Base-by-base conservation (phyloP, 805 yeast species). In the Barnettozyma wickerhamii region DNA sequence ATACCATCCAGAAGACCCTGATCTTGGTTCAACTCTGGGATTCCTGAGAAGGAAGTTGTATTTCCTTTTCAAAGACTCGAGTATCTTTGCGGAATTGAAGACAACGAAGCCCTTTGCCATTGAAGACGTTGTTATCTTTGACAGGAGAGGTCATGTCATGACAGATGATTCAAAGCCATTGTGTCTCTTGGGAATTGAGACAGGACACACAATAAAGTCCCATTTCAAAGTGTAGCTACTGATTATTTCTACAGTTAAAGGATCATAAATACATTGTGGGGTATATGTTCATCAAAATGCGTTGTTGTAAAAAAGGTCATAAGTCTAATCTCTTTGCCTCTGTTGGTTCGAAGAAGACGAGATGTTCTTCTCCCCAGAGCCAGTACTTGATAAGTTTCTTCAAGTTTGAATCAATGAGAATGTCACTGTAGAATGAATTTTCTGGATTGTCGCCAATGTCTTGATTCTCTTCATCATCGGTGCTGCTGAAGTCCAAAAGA, bases 21-120 rank as follows among this genome's bases (percentile, higher is more conserved):
- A 77, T 44, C 72, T 69, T 37, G 95, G 95, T 1, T 77, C 90
- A 9, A 75, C 81, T 15, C 68, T 90, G 26, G 72, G 67, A 14
- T 77, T 81, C 47, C 67, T 88, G 41, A 72, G 88, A 46, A 49
- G 59, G 2, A 82, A 79, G 55, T 62, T 81, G 3, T 71, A 79
- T 27, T 63, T 69, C 30, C 66, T 84, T 46, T 74, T 83, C 50
- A 68, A 71, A 42, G 77, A 76, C 39, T 64, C 66, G 0, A 51
- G 52, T 4, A 46, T 66, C 5, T 68, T 59, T 38, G 40, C 50
- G 10, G 58, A 63, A 5, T 34, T 56, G 6, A 17, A 27, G 2
- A 42, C 42, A 3, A 35, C 43, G 6, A 21, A 37, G 2, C 33
- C 44, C 4, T 52, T 58, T 37, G 49, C 49, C 2, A 51, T 62